Evolutionary conservation across 192 early-diverging fungal genomes (phyloP).

Genomic region (Jimgerdemannia flammicorona): DNA sequence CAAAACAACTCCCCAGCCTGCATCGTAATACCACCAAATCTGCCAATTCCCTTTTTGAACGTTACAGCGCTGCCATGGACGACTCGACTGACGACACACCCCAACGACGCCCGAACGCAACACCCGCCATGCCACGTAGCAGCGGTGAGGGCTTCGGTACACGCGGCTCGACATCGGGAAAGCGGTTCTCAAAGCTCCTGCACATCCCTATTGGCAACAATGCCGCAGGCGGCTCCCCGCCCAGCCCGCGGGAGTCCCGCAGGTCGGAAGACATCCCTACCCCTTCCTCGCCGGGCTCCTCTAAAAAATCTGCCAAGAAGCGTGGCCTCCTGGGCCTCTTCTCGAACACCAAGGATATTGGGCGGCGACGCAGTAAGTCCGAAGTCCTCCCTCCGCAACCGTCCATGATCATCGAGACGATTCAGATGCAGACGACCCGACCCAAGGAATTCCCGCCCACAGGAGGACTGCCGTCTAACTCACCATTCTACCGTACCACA

Average conservation of each 20-base stretch:
- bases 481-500: not conserved
- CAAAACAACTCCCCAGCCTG: not conserved
- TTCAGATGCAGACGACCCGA: not conserved
- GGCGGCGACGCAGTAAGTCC: not conserved
- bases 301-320: not conserved
- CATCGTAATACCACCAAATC: not conserved
- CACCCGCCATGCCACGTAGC: not conserved
- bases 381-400: not conserved
- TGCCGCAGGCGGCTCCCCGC: not conserved
- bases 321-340: not conserved
- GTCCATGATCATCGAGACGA: not conserved
- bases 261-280: not conserved
- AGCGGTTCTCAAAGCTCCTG: not conserved
- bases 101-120: not conserved
- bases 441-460: not conserved
- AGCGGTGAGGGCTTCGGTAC: not conserved
- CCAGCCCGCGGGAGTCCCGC: not conserved
- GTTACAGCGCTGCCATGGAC: not conserved
- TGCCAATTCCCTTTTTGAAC: not conserved
- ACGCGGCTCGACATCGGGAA: not conserved
- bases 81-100: not conserved
- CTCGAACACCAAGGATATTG: not conserved
- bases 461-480: not conserved
- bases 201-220: not conserved
- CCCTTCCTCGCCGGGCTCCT: not conserved